These are phyloP conservation scores for Purshia tridentata DNA, from an alignment of 306 rosid species.

Conservation along the genomic window DNA sequence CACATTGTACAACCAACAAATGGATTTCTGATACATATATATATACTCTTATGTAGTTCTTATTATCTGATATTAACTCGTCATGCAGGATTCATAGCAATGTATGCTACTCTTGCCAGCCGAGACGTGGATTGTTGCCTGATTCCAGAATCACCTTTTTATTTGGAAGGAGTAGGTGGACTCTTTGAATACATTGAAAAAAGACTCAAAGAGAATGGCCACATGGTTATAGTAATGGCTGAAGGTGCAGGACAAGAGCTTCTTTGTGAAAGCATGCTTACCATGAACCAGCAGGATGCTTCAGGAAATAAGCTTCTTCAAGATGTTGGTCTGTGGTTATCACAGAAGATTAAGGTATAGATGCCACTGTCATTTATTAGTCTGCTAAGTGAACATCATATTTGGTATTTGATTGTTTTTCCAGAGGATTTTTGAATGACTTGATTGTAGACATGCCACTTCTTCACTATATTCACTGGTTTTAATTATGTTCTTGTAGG, in stretches of 20 bases:
- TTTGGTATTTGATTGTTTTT: background rate
- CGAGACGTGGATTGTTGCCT: slow-evolving; percentile 78
- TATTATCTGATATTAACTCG: background rate
- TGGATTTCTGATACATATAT: background rate
- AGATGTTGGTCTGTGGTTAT: slow-evolving; percentile 71
- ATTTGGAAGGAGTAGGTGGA: slow-evolving; percentile 69
- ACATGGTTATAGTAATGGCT: slow-evolving; percentile 78
- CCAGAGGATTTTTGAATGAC: background rate
- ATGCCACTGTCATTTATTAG: background rate
- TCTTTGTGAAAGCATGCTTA: slow-evolving; percentile 28
- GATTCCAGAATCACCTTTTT: slow-evolving; percentile 77
- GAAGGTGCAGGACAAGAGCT: slow-evolving; percentile 77
- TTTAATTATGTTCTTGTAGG: slow-evolving; percentile 38
- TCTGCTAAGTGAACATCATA: background rate
- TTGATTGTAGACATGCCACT: background rate
- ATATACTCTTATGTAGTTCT: background rate
- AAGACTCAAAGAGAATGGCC: slow-evolving; percentile 62
- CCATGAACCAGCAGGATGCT: slow-evolving; percentile 41
- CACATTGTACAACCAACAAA: background rate
- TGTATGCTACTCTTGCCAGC: slow-evolving; percentile 77
- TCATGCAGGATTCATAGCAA: slow-evolving; percentile 61
- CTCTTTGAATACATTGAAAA: slow-evolving; percentile 55
- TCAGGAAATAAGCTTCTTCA: slow-evolving; percentile 47
- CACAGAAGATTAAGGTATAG: slow-evolving; percentile 60
- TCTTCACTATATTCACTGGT: background rate